Evolutionary conservation across 805 yeast genomes (phyloP), one percentile per base, ranked within the genome.

Genomic region (Middelhovenomyces tepae): DNA sequence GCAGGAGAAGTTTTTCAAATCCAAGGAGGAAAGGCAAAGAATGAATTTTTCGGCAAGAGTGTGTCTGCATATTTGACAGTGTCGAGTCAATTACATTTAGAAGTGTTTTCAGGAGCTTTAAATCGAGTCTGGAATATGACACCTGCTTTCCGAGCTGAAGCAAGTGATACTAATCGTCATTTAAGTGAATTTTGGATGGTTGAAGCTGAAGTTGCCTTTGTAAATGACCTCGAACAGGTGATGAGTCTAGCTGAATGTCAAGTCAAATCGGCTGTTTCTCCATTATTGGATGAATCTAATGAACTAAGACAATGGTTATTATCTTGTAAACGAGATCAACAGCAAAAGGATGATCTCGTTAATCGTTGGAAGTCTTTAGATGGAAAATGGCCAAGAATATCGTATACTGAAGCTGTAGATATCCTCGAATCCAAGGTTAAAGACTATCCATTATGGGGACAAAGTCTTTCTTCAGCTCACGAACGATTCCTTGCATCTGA

Each of bases 111-210:
- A 11, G 69, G 76, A 29, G 78, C 95, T 0, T 54, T 87, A 19
- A 70, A 75, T 28, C 62, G 93, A 30, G 96, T 81, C 1, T 91
- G 94, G 91, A 75, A 94, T 0, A 50, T 89, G 16, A 67, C 86
- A 0, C 98, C 98, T 1, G 84, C 95, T 37, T 91, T 91, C 53
- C 65, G 99, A 42, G 97, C 98, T 0, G 99, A 91, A 50, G 71
- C 71, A 32, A 80, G 94, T 37, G 87, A 85, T 50, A 91, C 99
- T 0, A 82, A 76, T 47, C 67, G 98, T 32, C 99, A 91, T 54
- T 58, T 91, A 38, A 72, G 89, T 38, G 99, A 91, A 56, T 91
- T 91, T 55, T 91, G 96, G 96, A 87, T 91, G 96, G 58, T 91
- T 2, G 99, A 91, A 56, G 93, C 86, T 0, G 99, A 91, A 53